Evolutionary conservation across 768 basidiomycete genomes (phyloP), one percentile per base, ranked within the genome.

Genomic region (Panaeolus cyanescens): DNA sequence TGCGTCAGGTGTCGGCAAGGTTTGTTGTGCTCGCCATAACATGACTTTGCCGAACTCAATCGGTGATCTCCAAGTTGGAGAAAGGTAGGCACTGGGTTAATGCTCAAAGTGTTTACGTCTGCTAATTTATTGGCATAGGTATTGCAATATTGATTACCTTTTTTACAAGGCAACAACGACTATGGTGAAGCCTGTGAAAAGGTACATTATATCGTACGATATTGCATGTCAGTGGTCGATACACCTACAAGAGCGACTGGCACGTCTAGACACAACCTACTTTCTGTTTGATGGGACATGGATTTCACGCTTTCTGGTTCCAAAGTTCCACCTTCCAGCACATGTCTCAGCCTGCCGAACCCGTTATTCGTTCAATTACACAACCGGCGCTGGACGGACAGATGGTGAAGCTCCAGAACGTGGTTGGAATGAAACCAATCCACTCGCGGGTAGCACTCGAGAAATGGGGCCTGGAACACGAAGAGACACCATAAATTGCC

Each of bases 331-430:
- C 55, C 59, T 71, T 0, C 65, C 64, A 0, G 71, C 67, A 2
- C 72, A 75, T 55, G 59, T 66, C 8, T 45, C 45, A 13, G 34
- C 33, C 1, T 74, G 73, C 54, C 67, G 62, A 3, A 39, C 42
- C 1, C 10, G 45, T 0, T 73, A 65, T 28, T 69, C 67, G 0
- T 69, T 74, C 59, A 72, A 72, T 30, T 65, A 58, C 36, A 64
- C 62, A 4, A 54, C 33, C 5, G 64, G 67, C 8, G 68, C 64
- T 54, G 75, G 72, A 2, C 64, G 65, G 6, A 73, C 72, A 1
- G 71, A 77, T 58, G 77, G 77, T 0, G 76, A 79, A 59, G 72
- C 65, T 2, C 65, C 67, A 0, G 78, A 80, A 62, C 64, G 72
- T 0, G 68, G 69, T 0, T 79, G 78, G 78, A 57, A 67, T 0